Conservation (phyloP, 768 basidiomycete genomes). For the Termitomyces sp. region DNA sequence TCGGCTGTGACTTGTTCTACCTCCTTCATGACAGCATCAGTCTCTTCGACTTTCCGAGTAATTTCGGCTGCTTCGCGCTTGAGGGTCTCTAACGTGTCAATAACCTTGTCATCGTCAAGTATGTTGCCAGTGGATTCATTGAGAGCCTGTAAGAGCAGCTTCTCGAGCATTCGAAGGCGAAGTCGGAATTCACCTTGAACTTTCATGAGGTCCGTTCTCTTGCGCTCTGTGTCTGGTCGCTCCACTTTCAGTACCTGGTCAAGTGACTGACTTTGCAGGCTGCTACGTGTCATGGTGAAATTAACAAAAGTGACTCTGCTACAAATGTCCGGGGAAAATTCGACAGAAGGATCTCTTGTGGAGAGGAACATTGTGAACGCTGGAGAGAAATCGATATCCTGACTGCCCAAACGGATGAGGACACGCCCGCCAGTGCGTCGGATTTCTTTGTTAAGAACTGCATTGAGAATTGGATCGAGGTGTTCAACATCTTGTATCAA, state of each 20-base stretch:
- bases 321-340: conserved; percentile 98
- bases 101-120: conserved; percentile 97
- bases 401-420: conserved; percentile 90
- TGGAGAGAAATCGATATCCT: conserved; percentile 99
- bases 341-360: conserved; percentile 93
- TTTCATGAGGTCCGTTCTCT: conserved; percentile 95
- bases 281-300: conserved; percentile 98
- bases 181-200: conserved; percentile 97
- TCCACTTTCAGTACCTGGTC: conserved; percentile 97
- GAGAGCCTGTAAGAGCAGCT: conserved; percentile 86
- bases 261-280: conserved; percentile 95
- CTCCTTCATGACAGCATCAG: conserved; percentile 92
- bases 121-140: conserved; percentile 98
- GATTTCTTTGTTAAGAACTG: conserved; percentile 95
- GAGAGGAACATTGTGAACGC: conserved; percentile 99
- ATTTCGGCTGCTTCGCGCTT: conserved; percentile 97
- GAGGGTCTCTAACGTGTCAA: conserved; percentile 90
- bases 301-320: conserved; percentile 95
- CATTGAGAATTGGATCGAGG: conserved; percentile 94
- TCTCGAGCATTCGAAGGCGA: conserved; percentile 87
- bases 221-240: conserved; percentile 92
- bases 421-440: conserved; percentile 95
- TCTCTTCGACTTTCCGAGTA: conserved; percentile 93
- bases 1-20: conserved; percentile 94
- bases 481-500: conserved; percentile 98